phyloP scores from a whole-genome alignment of 345 rosid species.

The Sonneratia caseolaris region DNA sequence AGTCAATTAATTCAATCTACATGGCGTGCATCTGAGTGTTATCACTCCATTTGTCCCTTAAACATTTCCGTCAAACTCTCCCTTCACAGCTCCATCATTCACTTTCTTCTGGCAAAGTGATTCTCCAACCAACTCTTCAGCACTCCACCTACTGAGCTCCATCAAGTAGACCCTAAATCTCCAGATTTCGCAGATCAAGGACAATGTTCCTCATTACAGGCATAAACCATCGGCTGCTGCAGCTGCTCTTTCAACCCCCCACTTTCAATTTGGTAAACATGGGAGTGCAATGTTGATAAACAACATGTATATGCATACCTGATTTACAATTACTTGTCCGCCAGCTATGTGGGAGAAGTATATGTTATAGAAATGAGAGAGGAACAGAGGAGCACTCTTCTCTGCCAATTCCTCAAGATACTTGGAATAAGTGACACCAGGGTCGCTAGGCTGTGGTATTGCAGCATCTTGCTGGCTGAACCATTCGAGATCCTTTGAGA shows the following conservation, averaged over 20 bases:
- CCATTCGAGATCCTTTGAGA: conserved; percentile 70
- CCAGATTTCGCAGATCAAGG: neutral
- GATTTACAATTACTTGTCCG: conserved; percentile 62
- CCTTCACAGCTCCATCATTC: neutral
- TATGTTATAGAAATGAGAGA: conserved; percentile 79
- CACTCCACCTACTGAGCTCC: neutral
- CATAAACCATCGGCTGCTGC: too few species aligned
- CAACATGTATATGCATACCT: conserved; percentile 25
- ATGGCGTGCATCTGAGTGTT: neutral
- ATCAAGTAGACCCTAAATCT: neutral
- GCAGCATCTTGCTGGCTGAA: conserved; percentile 28
- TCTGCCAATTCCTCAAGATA: conserved; percentile 66
- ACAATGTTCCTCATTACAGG: neutral
- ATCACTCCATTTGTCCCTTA: neutral
- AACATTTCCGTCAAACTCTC: neutral
- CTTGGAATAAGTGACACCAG: conserved; percentile 54
- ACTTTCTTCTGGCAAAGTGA: neutral
- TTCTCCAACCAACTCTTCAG: neutral
- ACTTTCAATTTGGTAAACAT: neutral
- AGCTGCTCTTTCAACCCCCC: too few species aligned
- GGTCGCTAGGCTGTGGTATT: conserved; percentile 55
- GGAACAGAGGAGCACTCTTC: conserved; percentile 63
- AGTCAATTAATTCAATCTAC: neutral
- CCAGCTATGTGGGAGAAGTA: conserved; percentile 87
- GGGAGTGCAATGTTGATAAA: neutral